These are phyloP conservation scores for Colletotrichum cereale DNA, from an alignment of 2,329 filamentous ascomycete species.

Conservation along the genomic window DNA sequence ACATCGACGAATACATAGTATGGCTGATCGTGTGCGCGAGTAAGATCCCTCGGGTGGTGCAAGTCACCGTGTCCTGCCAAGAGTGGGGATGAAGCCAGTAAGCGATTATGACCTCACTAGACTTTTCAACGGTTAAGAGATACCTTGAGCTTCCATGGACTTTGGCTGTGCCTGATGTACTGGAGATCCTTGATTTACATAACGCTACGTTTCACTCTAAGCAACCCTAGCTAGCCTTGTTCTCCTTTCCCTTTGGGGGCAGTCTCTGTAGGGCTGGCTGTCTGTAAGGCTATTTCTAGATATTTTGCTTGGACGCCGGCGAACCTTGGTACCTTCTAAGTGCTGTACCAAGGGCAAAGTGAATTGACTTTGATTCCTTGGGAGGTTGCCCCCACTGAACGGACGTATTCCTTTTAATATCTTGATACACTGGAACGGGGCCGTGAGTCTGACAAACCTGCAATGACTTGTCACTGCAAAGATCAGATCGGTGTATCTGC, in stretches of 20 bases:
- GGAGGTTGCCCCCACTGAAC: background rate
- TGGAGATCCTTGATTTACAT: background rate
- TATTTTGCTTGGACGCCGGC: background rate
- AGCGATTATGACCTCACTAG: too few relatives aligned
- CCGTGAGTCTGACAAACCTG: background rate
- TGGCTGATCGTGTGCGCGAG: background rate
- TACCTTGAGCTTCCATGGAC: too few relatives aligned
- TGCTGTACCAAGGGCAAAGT: background rate
- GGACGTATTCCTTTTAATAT: background rate
- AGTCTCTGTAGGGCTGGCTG: background rate
- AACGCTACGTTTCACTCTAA: background rate
- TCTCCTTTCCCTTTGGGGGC: background rate
- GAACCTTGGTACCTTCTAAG: background rate
- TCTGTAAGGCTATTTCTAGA: background rate
- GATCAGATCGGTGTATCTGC: background rate
- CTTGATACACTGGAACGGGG: background rate
- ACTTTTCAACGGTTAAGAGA: too few relatives aligned
- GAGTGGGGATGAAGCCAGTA: background rate
- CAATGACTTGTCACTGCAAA: background rate
- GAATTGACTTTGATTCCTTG: background rate
- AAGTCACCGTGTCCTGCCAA: background rate
- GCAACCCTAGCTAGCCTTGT: background rate
- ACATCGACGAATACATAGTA: background rate
- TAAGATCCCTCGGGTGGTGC: background rate
- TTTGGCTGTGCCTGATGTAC: background rate